phyloP scores from a whole-genome alignment of 192 early-diverging fungal genomes.

The Cetraspora pellucida region DNA sequence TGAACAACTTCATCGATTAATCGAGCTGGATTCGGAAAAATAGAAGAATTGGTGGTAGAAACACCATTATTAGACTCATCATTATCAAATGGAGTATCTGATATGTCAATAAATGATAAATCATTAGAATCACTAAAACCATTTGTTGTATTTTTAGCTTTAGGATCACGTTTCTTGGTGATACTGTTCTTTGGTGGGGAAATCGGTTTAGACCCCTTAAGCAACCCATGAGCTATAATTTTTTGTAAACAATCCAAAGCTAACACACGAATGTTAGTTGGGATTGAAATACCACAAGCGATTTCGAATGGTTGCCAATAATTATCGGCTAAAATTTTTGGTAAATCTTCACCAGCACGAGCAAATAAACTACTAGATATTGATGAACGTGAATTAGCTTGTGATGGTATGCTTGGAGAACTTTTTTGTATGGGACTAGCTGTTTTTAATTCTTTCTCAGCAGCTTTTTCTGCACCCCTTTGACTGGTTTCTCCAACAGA shows the following conservation, averaged over 20 bases:
- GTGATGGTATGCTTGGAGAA: constrained; percentile 31
- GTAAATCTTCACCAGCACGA: constrained; percentile 43
- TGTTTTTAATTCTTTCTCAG: background rate
- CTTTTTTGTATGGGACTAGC: background rate
- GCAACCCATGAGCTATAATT: constrained; percentile 47
- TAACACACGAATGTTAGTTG: constrained; percentile 42
- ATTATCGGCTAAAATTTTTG: constrained; percentile 43
- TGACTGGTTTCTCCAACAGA: background rate
- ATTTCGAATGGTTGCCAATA: constrained; percentile 50
- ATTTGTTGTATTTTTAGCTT: constrained; percentile 35
- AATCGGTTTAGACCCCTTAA: constrained; percentile 39
- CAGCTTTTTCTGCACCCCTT: background rate
- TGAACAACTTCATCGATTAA: constrained; percentile 53
- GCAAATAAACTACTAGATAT: constrained; percentile 31
- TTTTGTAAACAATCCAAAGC: constrained; percentile 49
- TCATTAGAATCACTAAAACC: constrained; percentile 47
- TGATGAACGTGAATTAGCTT: constrained; percentile 17
- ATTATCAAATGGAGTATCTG: constrained; percentile 42
- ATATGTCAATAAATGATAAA: constrained; percentile 42
- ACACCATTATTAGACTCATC: constrained; percentile 41
- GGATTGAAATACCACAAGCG: constrained; percentile 42
- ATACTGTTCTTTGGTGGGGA: constrained; percentile 34
- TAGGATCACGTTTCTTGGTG: constrained; percentile 35
- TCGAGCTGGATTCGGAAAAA: constrained; percentile 44
- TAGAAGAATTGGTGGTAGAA: constrained; percentile 26